phyloP scores from a whole-genome alignment of 2,329 filamentous ascomycete species.

The Alternaria longipes region DNA sequence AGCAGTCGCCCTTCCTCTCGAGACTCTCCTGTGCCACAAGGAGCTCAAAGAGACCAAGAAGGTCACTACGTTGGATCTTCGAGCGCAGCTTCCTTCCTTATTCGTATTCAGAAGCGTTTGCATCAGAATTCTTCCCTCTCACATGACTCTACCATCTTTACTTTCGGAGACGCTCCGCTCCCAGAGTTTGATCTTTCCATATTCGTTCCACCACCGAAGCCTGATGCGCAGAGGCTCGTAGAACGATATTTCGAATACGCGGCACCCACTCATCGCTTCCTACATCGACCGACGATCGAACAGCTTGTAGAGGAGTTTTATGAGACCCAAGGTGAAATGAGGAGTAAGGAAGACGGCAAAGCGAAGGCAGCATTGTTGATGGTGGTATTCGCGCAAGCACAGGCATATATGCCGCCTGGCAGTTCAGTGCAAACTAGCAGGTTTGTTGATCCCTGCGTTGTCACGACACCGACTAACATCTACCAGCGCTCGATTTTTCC shows the following conservation, averaged over 20 bases:
- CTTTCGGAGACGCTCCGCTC: conserved; percentile 61
- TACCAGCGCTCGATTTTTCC: conserved; percentile 54
- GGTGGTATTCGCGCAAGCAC: conserved; percentile 63
- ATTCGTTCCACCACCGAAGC: conserved; percentile 56
- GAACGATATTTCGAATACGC: conserved; percentile 68
- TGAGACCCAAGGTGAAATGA: conserved; percentile 55
- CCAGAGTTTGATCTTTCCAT: conserved; percentile 57
- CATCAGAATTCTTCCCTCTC: conserved; percentile 52
- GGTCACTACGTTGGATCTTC: conserved; percentile 60
- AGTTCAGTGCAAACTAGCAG: conserved; percentile 39
- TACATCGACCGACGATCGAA: conserved; percentile 64
- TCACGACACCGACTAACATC: neutral
- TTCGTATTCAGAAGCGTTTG: conserved; percentile 61
- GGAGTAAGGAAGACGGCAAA: conserved; percentile 51
- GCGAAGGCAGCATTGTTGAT: conserved; percentile 60
- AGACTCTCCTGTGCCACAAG: conserved; percentile 57
- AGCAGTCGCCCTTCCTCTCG: conserved; percentile 42
- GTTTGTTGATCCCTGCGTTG: conserved; percentile 9
- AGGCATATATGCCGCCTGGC: conserved; percentile 53
- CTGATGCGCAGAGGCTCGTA: conserved; percentile 56
- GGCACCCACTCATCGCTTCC: conserved; percentile 67
- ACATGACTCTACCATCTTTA: conserved; percentile 58
- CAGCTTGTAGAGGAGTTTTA: conserved; percentile 59
- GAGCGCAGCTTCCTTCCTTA: conserved; percentile 60
- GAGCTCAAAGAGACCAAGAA: conserved; percentile 55